Conservation (phyloP, 257 asterid genomes). For the Cordia subcordata region DNA sequence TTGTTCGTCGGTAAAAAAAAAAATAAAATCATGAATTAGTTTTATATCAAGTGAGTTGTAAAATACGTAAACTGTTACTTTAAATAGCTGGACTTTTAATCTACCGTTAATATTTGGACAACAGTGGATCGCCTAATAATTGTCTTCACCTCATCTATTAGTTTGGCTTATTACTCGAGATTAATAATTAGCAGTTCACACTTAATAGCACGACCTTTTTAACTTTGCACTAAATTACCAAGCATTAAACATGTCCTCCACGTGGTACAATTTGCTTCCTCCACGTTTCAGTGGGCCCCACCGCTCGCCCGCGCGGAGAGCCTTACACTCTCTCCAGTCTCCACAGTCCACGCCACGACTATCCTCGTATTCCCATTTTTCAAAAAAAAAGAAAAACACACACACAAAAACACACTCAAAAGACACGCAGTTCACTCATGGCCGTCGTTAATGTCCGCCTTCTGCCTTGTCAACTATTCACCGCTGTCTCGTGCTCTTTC, state of each 20-base stretch:
- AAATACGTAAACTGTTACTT: no score
- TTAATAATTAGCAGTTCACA: neutral
- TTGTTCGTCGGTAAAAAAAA: no score
- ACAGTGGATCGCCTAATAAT: no score
- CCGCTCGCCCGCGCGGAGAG: slow-evolving; percentile 13
- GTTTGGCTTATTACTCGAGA: neutral
- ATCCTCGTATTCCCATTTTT: neutral
- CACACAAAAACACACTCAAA: neutral
- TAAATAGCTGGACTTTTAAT: no score
- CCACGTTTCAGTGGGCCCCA: slow-evolving; percentile 6
- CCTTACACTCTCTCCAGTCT: neutral
- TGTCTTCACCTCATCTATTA: no score
- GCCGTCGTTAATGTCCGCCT: neutral
- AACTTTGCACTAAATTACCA: neutral
- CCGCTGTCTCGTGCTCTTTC: neutral
- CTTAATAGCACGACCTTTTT: neutral
- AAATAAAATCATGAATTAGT: no score
- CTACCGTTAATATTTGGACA: no score
- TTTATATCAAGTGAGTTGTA: no score
- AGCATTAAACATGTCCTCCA: neutral
- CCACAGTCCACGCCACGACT: no score
- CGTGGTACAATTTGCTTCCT: neutral
- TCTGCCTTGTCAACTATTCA: neutral
- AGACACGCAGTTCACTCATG: neutral
- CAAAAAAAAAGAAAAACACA: neutral